phyloP scores from a whole-genome alignment of 345 rosid genomes.

The Geranium brycei region DNA sequence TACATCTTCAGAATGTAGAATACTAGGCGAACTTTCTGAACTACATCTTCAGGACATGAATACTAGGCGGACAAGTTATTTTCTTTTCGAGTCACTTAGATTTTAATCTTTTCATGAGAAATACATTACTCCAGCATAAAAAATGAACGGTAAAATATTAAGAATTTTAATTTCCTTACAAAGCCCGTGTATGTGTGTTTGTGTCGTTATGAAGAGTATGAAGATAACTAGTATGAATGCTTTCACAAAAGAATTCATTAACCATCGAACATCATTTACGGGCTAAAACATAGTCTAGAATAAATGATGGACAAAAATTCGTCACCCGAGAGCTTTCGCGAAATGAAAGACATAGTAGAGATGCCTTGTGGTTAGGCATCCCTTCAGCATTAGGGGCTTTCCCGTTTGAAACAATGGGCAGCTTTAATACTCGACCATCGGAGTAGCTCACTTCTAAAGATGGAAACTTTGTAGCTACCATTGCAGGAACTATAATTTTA shows the following conservation, averaged over 20 bases:
- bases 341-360: conserved; percentile 65
- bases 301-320: background rate
- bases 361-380: conserved; percentile 33
- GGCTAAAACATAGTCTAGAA: too few relatives aligned
- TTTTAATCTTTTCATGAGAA: too few relatives aligned
- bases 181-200: background rate
- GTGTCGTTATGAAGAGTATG: background rate
- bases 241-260: background rate
- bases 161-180: too few relatives aligned
- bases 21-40: too few relatives aligned
- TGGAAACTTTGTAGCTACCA: conserved; percentile 61
- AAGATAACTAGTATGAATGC: background rate
- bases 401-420: conserved; percentile 37
- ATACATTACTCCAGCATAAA: too few relatives aligned
- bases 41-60: too few relatives aligned
- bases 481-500: conserved; percentile 51
- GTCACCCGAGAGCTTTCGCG: conserved; percentile 79
- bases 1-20: too few relatives aligned
- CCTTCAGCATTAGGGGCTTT: conserved; percentile 17
- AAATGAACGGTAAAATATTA: too few relatives aligned
- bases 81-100: too few relatives aligned
- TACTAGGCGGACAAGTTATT: too few relatives aligned
- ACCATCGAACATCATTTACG: too few relatives aligned
- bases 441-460: conserved; percentile 34
- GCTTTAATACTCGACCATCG: conserved; percentile 39